phyloP scores from a whole-genome alignment of 306 rosid genomes.

The Gleditsia sinensis region DNA sequence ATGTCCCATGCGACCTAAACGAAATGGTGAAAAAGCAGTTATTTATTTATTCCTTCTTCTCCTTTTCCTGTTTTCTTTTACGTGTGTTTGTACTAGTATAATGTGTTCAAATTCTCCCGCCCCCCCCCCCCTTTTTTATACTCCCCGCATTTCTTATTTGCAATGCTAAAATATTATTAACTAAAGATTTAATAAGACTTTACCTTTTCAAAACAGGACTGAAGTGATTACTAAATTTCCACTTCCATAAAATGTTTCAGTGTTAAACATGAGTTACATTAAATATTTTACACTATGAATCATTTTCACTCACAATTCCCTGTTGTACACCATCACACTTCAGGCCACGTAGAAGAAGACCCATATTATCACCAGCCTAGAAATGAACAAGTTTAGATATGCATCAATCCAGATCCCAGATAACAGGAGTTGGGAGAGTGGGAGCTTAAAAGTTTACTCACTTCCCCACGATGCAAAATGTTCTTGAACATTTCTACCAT shows the following conservation, averaged over 20 bases:
- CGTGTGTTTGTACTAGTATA: background rate
- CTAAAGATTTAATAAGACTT: no score
- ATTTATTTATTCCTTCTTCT: background rate
- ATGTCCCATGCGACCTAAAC: background rate
- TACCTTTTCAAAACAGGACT: slow-evolving; percentile 13
- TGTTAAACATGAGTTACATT: background rate
- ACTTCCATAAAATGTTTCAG: slow-evolving; percentile 7
- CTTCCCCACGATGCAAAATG: slow-evolving; percentile 81
- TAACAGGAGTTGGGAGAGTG: background rate
- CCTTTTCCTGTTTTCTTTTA: background rate
- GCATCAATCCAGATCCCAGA: slow-evolving; percentile 18
- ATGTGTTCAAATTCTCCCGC: background rate
- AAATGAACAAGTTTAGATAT: slow-evolving; percentile 25
- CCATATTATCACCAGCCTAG: slow-evolving; percentile 91
- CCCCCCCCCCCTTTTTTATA: no score
- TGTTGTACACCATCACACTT: slow-evolving; percentile 85
- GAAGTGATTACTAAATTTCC: background rate
- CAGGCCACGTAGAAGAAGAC: slow-evolving; percentile 92
- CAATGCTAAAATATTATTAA: background rate
- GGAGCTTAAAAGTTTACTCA: slow-evolving; percentile 46
- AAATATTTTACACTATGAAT: slow-evolving; percentile 7
- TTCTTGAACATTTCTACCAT: slow-evolving; percentile 94
- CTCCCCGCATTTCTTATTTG: background rate
- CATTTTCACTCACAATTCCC: slow-evolving; percentile 69
- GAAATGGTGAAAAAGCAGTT: background rate